These are phyloP conservation scores for Aspergillus caelatus DNA, from an alignment of 2,329 filamentous ascomycete species.

Conservation along the genomic window DNA sequence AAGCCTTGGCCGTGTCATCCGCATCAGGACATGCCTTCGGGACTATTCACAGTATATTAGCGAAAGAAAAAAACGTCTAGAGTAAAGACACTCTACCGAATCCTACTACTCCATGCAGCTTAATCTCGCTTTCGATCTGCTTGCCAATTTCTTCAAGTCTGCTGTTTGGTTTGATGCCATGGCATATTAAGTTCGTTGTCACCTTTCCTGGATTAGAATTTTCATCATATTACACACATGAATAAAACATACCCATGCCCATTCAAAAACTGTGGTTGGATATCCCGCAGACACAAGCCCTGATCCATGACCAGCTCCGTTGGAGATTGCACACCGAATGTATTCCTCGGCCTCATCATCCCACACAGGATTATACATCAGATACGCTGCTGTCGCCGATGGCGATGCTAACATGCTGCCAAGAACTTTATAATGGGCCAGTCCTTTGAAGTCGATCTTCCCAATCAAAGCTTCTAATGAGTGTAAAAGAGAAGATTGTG, in stretches of 20 bases:
- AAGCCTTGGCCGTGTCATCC: neutral
- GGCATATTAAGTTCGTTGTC: neutral
- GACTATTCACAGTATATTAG: neutral
- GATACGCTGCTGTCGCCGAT: slow-evolving; percentile 2
- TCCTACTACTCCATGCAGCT: neutral
- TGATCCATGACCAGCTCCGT: neutral
- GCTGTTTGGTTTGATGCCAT: neutral
- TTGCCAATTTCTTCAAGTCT: neutral
- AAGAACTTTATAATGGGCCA: neutral
- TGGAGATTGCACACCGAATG: neutral
- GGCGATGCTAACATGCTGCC: slow-evolving; percentile 4
- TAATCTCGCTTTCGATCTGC: neutral
- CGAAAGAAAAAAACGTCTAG: neutral
- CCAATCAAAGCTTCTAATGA: neutral
- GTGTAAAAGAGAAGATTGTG: neutral
- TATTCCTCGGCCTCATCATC: slow-evolving; percentile 3
- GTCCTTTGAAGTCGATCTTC: neutral
- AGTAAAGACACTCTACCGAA: neutral
- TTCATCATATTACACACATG: too few species aligned
- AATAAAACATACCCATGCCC: neutral
- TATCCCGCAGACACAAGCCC: neutral
- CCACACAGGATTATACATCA: slow-evolving; percentile 5
- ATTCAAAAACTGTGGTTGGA: slow-evolving; percentile 7
- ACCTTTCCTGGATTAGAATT: neutral
- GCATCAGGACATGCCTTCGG: neutral